Evolutionary conservation across 495 filamentous ascomycete genomes (phyloP), one percentile per base, ranked within the genome.

Genomic region (Alectoria sarmentosa): DNA sequence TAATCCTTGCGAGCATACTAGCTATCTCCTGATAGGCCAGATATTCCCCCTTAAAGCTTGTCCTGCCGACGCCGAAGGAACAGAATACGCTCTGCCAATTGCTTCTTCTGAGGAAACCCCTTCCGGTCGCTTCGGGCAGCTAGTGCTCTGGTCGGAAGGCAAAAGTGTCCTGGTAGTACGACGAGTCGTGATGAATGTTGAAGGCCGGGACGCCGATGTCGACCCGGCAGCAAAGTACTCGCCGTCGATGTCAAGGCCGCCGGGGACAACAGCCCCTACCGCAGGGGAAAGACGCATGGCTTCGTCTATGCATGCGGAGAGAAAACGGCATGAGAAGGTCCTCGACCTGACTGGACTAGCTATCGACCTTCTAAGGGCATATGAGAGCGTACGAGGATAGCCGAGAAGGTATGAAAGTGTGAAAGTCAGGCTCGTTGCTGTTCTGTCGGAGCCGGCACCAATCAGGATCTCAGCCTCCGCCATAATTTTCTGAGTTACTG

Each of bases 21-120:
- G 75, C 74, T 65, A 85, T 74, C 67, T 87, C 84, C 75, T 82
- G 76, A 46, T 81, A 77, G 8, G 84, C 84, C 69, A 87, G 78
- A 15, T 74, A 74, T 74, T 83, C 82, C 6, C 83, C 84, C 58
- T 86, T 82, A 55, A 84, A 87, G 0, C 81, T 79, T 11, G 82
- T 73, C 0, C 80, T 79, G 4, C 84, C 84, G 55, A 83, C 78
- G 39, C 77, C 80, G 63, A 87, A 87, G 2, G 84, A 82, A 34
- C 75, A 80, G 70, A 83, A 85, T 21, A 80, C 80, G 6, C 70
- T 69, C 0, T 76, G 76, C n/a, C n/a, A n/a, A n/a, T n/a, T n/a
- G n/a, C n/a, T n/a, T n/a, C n/a, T n/a, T n/a, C n/a, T n/a, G n/a
- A n/a, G n/a, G n/a, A n/a, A n/a, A n/a, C n/a, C n/a, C n/a, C n/a